Evolutionary conservation across 176 grass and related monocot species (phyloP).

Genomic region (Cenchrus fungigraminus): DNA sequence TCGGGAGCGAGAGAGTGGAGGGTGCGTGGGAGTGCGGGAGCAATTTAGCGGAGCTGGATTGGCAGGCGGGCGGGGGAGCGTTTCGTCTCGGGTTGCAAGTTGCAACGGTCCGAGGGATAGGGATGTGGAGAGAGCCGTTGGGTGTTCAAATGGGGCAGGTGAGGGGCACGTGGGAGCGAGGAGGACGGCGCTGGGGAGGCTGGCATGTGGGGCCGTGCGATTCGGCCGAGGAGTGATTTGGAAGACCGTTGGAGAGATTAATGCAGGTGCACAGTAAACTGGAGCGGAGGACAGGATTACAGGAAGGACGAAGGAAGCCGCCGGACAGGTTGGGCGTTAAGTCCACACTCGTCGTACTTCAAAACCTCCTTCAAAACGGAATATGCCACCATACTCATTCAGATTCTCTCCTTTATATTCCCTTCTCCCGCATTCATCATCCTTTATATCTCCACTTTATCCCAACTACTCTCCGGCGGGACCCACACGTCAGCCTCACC

Average conservation of each 20-base stretch:
- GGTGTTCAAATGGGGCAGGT: slow-evolving; percentile 55
- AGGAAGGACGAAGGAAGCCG: too few species aligned
- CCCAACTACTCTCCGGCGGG: too few species aligned
- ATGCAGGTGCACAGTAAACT: not conserved
- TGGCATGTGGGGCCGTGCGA: not conserved
- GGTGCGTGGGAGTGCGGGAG: not conserved
- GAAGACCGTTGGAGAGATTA: slow-evolving; percentile 9
- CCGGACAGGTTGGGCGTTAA: too few species aligned
- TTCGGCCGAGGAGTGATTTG: not conserved
- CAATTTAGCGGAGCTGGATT: not conserved
- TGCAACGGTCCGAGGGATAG: slow-evolving; percentile 55
- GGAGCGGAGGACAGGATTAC: too few species aligned
- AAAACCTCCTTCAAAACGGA: too few species aligned
- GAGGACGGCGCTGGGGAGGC: not conserved
- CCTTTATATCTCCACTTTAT: too few species aligned
- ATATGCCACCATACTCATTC: too few species aligned
- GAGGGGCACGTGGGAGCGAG: not conserved
- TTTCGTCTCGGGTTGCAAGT: not conserved
- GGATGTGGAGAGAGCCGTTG: slow-evolving; percentile 54
- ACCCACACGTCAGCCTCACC: too few species aligned
- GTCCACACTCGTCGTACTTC: too few species aligned
- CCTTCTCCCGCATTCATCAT: too few species aligned
- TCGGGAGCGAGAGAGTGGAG: not conserved
- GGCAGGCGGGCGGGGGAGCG: slow-evolving; percentile 30
- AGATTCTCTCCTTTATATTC: too few species aligned